A percentile compares a stretch with the other conserved stretches of the same genome.
These are phyloP conservation scores for Ogataea trehalophila DNA, from an alignment of 805 yeast genomes.

Conservation along the genomic window DNA sequence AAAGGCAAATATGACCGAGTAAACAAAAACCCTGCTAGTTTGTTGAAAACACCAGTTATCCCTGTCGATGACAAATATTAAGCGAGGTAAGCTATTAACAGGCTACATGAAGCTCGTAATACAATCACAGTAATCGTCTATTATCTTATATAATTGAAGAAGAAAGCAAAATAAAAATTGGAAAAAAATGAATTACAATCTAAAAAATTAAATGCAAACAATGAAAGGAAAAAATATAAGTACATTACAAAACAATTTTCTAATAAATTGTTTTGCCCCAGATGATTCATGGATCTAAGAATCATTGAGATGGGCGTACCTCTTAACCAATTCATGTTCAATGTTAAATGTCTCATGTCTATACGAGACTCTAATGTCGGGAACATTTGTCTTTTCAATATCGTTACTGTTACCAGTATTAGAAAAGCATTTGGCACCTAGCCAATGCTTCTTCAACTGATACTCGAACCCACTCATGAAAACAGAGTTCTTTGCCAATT, in stretches of 20 bases:
- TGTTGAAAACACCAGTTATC: too few relatives aligned
- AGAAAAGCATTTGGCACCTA: constrained; percentile 58
- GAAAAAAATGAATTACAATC: background rate
- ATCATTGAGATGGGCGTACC: constrained; percentile 37
- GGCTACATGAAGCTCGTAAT: too few relatives aligned
- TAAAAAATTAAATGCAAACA: background rate
- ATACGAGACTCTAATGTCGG: constrained; percentile 78
- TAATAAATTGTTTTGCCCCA: too few relatives aligned
- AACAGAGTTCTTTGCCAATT: constrained; percentile 89
- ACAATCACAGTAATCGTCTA: too few relatives aligned
- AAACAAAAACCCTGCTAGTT: too few relatives aligned
- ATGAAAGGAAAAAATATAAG: too few relatives aligned
- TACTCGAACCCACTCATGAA: constrained; percentile 92
- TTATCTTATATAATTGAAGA: background rate
- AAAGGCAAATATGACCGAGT: too few relatives aligned
- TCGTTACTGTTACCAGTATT: constrained; percentile 79
- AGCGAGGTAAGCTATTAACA: too few relatives aligned
- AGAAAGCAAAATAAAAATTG: background rate
- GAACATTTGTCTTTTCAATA: constrained; percentile 92
- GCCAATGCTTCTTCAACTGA: constrained; percentile 84
- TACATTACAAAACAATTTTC: too few relatives aligned
- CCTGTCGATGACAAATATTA: too few relatives aligned
- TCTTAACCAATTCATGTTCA: constrained; percentile 63
- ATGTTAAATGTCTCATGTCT: constrained; percentile 75
- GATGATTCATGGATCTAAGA: background rate